phyloP scores from a whole-genome alignment of 1,284 basidiomycete species.

The Trametes hirsuta region DNA sequence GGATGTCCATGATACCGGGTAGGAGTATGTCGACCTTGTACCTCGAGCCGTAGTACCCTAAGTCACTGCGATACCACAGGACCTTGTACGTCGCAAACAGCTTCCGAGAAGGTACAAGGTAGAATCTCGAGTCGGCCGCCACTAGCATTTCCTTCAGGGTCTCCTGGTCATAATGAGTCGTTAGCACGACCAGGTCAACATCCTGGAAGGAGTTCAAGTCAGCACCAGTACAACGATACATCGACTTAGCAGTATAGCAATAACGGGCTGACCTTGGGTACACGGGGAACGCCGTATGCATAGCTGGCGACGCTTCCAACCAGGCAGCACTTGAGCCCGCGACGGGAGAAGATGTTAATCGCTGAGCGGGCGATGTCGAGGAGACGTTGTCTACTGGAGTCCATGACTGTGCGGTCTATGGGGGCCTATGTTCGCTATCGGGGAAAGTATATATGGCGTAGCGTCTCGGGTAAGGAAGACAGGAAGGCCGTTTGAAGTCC shows the following conservation, averaged over 20 bases:
- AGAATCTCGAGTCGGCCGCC: slow-evolving; percentile 40
- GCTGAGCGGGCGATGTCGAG: slow-evolving; percentile 11
- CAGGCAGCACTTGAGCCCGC: slow-evolving; percentile 15
- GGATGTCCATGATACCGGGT: slow-evolving; percentile 48
- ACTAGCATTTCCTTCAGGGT: slow-evolving; percentile 45
- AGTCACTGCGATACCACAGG: slow-evolving; percentile 43
- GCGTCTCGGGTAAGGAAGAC: too few relatives aligned
- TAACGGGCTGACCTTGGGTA: slow-evolving; percentile 8
- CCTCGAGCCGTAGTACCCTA: slow-evolving; percentile 8
- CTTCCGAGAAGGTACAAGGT: slow-evolving; percentile 41
- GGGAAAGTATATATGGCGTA: too few relatives aligned
- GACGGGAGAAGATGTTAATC: slow-evolving; percentile 10
- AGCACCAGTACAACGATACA: background rate
- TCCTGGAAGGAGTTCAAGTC: background rate
- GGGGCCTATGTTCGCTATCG: too few relatives aligned
- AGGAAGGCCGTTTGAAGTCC: too few relatives aligned
- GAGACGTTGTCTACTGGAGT: background rate
- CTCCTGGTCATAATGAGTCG: slow-evolving; percentile 32
- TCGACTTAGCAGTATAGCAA: too few relatives aligned
- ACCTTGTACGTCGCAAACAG: slow-evolving; percentile 46
- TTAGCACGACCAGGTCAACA: slow-evolving; percentile 1
- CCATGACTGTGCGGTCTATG: too few relatives aligned
- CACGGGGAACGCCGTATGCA: slow-evolving; percentile 10
- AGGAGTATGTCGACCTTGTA: slow-evolving; percentile 57
- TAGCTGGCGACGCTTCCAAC: slow-evolving; percentile 18